phyloP scores from a whole-genome alignment of 2,329 filamentous ascomycete genomes.

The Pyrenochaeta sp. region DNA sequence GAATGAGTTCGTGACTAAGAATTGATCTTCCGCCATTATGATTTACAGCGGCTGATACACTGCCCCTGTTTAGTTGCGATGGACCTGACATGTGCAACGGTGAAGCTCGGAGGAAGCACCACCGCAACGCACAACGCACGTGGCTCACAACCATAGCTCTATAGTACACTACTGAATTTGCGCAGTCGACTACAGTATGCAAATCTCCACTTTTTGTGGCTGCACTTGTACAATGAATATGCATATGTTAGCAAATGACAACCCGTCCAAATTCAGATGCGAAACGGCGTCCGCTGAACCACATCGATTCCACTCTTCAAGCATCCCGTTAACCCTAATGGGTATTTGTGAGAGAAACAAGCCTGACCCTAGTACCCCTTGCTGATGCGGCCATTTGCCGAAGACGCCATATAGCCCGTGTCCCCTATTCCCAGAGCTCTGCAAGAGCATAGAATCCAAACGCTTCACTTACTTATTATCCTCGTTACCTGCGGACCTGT shows the following conservation, averaged over 20 bases:
- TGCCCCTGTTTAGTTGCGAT: no score
- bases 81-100: no score
- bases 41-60: no score
- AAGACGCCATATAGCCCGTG: background rate
- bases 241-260: no score
- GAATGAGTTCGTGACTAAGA: no score
- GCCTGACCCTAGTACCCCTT: no score
- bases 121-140: background rate
- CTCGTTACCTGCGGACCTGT: background rate
- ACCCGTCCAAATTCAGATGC: no score
- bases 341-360: no score
- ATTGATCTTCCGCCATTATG: no score
- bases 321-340: no score
- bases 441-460: background rate
- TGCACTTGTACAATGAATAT: background rate
- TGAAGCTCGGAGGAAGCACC: background rate
- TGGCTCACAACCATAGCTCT: background rate
- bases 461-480: background rate
- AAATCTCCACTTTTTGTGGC: background rate
- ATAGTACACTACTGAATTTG: background rate
- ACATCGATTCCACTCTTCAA: no score
- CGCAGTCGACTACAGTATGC: background rate
- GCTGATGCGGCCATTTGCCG: background rate
- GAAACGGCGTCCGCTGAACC: no score
- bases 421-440: background rate